These are phyloP conservation scores for Capronia epimyces DNA, from an alignment of 2,329 filamentous ascomycete species.

Conservation along the genomic window DNA sequence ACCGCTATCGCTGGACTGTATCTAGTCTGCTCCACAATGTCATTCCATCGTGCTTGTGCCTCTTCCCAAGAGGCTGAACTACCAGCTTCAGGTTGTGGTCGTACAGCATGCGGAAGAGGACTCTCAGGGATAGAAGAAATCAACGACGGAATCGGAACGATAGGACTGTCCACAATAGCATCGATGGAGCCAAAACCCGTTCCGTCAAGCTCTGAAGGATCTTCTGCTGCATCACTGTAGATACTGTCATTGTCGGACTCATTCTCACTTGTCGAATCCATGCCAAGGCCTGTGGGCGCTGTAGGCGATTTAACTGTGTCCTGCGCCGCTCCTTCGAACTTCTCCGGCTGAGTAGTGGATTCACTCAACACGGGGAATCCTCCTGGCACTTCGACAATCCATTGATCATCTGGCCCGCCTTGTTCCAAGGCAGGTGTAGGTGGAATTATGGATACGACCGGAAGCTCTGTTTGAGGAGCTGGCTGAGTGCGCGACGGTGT, in stretches of 20 bases:
- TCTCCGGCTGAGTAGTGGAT: constrained; percentile 1
- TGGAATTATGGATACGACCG: constrained; percentile 44
- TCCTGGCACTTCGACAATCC: constrained; percentile 52
- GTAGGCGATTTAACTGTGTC: neutral
- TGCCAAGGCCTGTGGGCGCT: neutral
- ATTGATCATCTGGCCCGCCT: constrained; percentile 29
- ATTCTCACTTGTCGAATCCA: constrained; percentile 14
- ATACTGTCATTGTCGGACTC: constrained; percentile 37
- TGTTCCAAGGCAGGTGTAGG: constrained; percentile 45
- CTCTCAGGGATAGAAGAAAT: constrained; percentile 22
- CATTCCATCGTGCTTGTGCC: constrained; percentile 32
- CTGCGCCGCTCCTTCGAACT: neutral
- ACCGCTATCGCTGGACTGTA: neutral
- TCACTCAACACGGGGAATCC: constrained; percentile 47
- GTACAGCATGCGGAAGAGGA: constrained; percentile 13
- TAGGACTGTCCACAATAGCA: constrained; percentile 42
- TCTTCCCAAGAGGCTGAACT: constrained; percentile 28
- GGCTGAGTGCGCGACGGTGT: neutral
- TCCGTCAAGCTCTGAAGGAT: constrained; percentile 33
- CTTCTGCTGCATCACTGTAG: constrained; percentile 40
- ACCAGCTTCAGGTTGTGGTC: constrained; percentile 1
- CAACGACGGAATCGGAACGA: constrained; percentile 2
- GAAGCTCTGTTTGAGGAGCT: constrained; percentile 29
- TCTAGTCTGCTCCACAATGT: constrained; percentile 22
- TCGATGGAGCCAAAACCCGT: constrained; percentile 48